These are phyloP conservation scores for Trichosporon ovoides DNA, from an alignment of 1,284 basidiomycete species.

Conservation along the genomic window DNA sequence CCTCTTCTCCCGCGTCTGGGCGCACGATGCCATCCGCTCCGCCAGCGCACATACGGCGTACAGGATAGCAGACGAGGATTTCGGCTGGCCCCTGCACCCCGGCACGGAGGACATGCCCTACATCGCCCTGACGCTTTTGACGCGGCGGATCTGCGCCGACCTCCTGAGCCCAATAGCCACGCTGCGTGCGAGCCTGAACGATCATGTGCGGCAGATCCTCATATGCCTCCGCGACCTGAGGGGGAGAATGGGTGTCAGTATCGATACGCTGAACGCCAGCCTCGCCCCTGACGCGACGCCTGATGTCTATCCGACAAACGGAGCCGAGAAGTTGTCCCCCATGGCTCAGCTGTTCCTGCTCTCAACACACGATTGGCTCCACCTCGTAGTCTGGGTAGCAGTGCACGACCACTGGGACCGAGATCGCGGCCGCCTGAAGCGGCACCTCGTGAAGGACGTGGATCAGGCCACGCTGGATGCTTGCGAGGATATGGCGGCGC, in stretches of 20 bases:
- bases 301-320: neutral
- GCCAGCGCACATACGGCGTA: slow-evolving; percentile 7
- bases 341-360: slow-evolving; percentile 14
- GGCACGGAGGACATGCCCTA: neutral
- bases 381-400: slow-evolving; percentile 13
- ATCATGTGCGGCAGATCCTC: neutral
- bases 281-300: neutral
- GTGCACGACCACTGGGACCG: slow-evolving; percentile 9
- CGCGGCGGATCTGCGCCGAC: neutral
- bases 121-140: neutral
- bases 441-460: too few species aligned
- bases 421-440: neutral
- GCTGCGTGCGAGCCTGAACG: neutral
- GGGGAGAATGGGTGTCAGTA: neutral
- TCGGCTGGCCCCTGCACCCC: slow-evolving; percentile 8
- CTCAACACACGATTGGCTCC: slow-evolving; percentile 10
- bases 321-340: neutral
- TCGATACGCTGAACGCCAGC: neutral
- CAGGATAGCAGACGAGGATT: slow-evolving; percentile 12
- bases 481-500: slow-evolving; percentile 10
- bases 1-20: slow-evolving; percentile 1
- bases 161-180: slow-evolving; percentile 10
- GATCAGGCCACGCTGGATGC: slow-evolving; percentile 5
- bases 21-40: slow-evolving; percentile 13
- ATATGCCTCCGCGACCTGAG: neutral